These are phyloP conservation scores for Cercis canadensis DNA, from an alignment of 306 rosid genomes.

Conservation along the genomic window DNA sequence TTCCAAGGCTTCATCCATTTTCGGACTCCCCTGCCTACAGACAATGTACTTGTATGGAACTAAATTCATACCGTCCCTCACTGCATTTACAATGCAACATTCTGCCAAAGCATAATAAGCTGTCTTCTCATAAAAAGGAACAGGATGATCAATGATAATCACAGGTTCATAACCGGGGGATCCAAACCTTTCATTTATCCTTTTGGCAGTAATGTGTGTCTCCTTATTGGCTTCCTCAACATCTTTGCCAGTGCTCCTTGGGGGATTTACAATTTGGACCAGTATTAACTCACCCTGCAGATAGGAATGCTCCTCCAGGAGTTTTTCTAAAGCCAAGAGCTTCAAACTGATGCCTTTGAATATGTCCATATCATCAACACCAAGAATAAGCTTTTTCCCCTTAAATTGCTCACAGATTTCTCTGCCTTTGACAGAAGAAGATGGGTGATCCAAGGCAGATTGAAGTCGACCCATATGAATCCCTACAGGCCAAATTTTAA, in stretches of 20 bases:
- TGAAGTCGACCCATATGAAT: slow-evolving; percentile 80
- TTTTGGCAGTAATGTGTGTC: slow-evolving; percentile 50
- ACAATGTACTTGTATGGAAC: slow-evolving; percentile 71
- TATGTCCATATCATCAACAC: slow-evolving; percentile 90
- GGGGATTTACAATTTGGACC: slow-evolving; percentile 85
- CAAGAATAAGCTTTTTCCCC: slow-evolving; percentile 72
- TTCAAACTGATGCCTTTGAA: slow-evolving; percentile 82
- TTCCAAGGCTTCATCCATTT: slow-evolving; percentile 54
- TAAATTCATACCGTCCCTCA: slow-evolving; percentile 90
- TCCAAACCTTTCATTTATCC: slow-evolving; percentile 64
- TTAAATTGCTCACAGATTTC: slow-evolving; percentile 56
- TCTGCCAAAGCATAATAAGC: slow-evolving; percentile 78
- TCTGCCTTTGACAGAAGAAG: slow-evolving; percentile 55
- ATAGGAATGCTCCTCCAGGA: slow-evolving; percentile 57
- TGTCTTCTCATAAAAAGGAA: slow-evolving; percentile 73
- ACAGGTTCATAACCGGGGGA: slow-evolving; percentile 74
- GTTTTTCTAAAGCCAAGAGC: slow-evolving; percentile 74
- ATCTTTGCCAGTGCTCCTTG: slow-evolving; percentile 61
- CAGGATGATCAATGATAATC: slow-evolving; percentile 59
- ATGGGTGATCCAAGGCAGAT: slow-evolving; percentile 63
- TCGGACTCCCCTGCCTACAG: slow-evolving; percentile 78
- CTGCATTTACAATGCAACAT: slow-evolving; percentile 85
- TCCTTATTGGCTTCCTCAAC: slow-evolving; percentile 65
- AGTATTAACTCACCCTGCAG: slow-evolving; percentile 62
- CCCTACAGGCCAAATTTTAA: slow-evolving; percentile 82